Evolutionary conservation across 1,139 yeast genomes (phyloP), one percentile per base, ranked within the genome.

Genomic region (Pichia inconspicua): DNA sequence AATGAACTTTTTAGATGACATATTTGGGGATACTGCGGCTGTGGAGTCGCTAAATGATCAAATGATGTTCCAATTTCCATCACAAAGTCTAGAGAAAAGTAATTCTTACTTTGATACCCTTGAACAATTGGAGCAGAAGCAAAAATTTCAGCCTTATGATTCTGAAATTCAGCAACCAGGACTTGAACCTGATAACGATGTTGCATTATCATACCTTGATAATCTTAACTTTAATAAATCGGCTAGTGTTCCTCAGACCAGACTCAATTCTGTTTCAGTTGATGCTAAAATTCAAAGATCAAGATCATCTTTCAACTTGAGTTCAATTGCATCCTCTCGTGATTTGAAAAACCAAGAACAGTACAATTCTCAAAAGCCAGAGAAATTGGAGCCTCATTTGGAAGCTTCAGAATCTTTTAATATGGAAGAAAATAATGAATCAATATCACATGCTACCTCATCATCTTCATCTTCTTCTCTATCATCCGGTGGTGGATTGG

Each of bases 241-340:
- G 3, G 25, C 41, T 8, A 42, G 48, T 4, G 41, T 45, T 15
- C 44, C 48, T 19, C 52, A 45, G 34, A 43, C 48, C 2, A 42
- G 48, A 42, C 27, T 34, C 4, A 46, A 38, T 3, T 45, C 53
- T 15, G 14, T n/a, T 17, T 34, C 43, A 22, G 25, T 41, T n/a
- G 52, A 47, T 7, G 36, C 48, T 2, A 54, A 54, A 37, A 45
- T 62, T 17, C 61, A 61, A 25, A 55, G 62, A 45, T 64, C 67
- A 7, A 53, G 62, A 44, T 57, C 65, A n/a, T 59, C 66, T 11
- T 56, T 62, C 32, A 65, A 64, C 47, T 51, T 65, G 42, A 60
- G 63, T 46, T 59, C 62, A 42, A 60, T 61, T 45, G 66, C 66
- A 28, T 47, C 58, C 27, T 56, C 58, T 34, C 61, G 60, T 48